phyloP scores from a whole-genome alignment of 257 asterid species.

The Anisodus acutangulus region DNA sequence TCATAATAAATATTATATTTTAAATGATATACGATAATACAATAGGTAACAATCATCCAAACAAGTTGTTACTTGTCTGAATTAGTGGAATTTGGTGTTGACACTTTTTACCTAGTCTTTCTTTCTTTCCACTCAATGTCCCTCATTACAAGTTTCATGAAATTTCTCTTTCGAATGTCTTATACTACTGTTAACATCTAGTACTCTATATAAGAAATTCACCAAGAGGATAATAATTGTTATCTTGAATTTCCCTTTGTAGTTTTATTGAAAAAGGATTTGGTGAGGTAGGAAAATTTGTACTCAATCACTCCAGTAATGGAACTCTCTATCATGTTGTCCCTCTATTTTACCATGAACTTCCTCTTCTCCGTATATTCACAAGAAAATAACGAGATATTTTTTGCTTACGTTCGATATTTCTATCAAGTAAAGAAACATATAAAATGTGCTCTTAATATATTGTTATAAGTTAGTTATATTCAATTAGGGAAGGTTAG shows the following conservation, averaged over 20 bases:
- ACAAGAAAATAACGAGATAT: not conserved
- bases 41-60: not conserved
- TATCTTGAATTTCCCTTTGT: conserved; percentile 2
- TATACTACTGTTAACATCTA: not conserved
- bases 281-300: not conserved
- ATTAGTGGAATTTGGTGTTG: conserved; percentile 23
- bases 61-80: conserved; percentile 13
- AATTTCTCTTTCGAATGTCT: not conserved
- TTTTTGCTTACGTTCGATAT: no score
- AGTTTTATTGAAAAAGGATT: conserved; percentile 2
- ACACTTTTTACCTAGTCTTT: no score
- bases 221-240: not conserved
- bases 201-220: not conserved
- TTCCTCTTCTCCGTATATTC: not conserved
- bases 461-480: no score
- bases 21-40: not conserved
- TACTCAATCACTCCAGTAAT: not conserved
- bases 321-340: not conserved
- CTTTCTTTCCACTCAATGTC: conserved; percentile 14
- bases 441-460: no score
- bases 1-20: not conserved
- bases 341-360: not conserved
- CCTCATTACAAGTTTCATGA: not conserved
- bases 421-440: no score
- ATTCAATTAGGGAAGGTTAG: no score